A percentile compares a stretch with the other conserved stretches of the same genome.
Evolutionary conservation across 1,284 basidiomycete species (phyloP).

Genomic region (Trichosporon inkin): DNA sequence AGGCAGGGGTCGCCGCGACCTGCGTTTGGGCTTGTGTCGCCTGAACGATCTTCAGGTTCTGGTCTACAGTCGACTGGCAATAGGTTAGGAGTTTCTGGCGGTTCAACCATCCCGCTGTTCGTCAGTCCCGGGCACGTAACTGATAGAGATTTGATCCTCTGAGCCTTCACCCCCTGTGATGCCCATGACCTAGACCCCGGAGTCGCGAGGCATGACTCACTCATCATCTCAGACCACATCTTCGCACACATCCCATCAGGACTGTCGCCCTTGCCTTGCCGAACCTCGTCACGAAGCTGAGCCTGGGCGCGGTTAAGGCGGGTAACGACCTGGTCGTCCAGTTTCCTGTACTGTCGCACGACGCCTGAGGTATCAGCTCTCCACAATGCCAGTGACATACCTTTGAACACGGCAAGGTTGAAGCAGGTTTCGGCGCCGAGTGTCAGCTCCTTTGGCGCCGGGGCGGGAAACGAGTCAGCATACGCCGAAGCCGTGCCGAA

Average conservation of each 20-base stretch:
- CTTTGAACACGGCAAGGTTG: slow-evolving; percentile 77
- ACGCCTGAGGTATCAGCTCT: slow-evolving; percentile 57
- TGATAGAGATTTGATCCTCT: not conserved
- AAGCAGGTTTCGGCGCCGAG: slow-evolving; percentile 59
- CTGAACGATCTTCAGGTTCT: not conserved
- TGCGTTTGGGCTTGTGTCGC: not conserved
- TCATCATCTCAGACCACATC: slow-evolving; percentile 76
- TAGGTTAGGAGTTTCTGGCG: slow-evolving; percentile 72
- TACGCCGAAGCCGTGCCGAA: slow-evolving; percentile 49
- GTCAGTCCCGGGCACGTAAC: not conserved
- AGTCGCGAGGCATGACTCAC: slow-evolving; percentile 53
- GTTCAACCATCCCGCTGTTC: slow-evolving; percentile 73
- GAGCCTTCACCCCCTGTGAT: not conserved
- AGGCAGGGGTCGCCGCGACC: slow-evolving; percentile 14
- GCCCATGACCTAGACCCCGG: not conserved
- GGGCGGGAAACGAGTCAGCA: slow-evolving; percentile 47
- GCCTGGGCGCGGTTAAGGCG: slow-evolving; percentile 77
- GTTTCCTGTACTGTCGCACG: slow-evolving; percentile 73
- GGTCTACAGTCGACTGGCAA: slow-evolving; percentile 67
- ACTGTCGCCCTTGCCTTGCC: slow-evolving; percentile 39
- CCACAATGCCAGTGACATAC: slow-evolving; percentile 46
- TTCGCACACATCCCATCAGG: slow-evolving; percentile 64
- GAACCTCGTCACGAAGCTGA: slow-evolving; percentile 62
- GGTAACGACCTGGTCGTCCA: slow-evolving; percentile 78
- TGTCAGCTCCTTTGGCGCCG: slow-evolving; percentile 41